Percentiles rank a stretch among this genome's conserved stretches.
Conservation (phyloP, 768 basidiomycete genomes). For the Boletus rufocinnamomeus region DNA sequence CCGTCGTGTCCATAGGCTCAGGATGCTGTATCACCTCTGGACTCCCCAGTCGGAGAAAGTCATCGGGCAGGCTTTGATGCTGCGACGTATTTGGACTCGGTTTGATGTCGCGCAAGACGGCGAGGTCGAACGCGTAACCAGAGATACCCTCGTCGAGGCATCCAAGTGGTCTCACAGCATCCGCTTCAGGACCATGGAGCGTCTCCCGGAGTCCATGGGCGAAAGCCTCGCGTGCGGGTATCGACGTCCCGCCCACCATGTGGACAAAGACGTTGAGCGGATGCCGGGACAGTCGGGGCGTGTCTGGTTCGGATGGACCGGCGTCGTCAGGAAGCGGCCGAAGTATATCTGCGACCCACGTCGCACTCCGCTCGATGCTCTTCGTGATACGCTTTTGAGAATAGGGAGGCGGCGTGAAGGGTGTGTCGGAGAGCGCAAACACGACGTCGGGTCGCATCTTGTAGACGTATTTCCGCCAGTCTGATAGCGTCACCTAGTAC, state of each 20-base stretch:
- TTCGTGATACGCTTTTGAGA: slow-evolving; percentile 81
- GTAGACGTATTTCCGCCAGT: slow-evolving; percentile 58
- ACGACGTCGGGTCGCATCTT: slow-evolving; percentile 67
- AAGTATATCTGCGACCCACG: slow-evolving; percentile 65
- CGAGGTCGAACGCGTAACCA: slow-evolving; percentile 74
- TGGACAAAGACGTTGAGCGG: slow-evolving; percentile 62
- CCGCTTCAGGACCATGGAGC: slow-evolving; percentile 56
- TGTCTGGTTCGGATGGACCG: neutral
- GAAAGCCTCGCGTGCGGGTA: slow-evolving; percentile 64
- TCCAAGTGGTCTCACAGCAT: slow-evolving; percentile 49
- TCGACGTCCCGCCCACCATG: slow-evolving; percentile 62
- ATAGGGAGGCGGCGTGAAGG: slow-evolving; percentile 61
- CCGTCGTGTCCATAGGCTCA: neutral
- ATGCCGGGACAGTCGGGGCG: slow-evolving; percentile 10
- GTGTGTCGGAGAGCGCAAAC: slow-evolving; percentile 69
- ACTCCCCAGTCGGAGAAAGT: slow-evolving; percentile 16
- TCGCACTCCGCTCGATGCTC: slow-evolving; percentile 65
- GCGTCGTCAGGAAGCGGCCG: slow-evolving; percentile 24
- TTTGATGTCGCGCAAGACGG: slow-evolving; percentile 41
- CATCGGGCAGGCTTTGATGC: slow-evolving; percentile 15
- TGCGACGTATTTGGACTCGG: slow-evolving; percentile 18
- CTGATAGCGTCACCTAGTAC: slow-evolving; percentile 50
- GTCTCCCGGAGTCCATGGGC: slow-evolving; percentile 56
- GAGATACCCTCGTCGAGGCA: slow-evolving; percentile 67
- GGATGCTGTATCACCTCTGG: slow-evolving; percentile 20